A percentile compares a stretch with the other conserved stretches of the same genome.
Evolutionary conservation across 2,329 filamentous ascomycete species (phyloP).

Genomic region (Aspergillus jensenii): DNA sequence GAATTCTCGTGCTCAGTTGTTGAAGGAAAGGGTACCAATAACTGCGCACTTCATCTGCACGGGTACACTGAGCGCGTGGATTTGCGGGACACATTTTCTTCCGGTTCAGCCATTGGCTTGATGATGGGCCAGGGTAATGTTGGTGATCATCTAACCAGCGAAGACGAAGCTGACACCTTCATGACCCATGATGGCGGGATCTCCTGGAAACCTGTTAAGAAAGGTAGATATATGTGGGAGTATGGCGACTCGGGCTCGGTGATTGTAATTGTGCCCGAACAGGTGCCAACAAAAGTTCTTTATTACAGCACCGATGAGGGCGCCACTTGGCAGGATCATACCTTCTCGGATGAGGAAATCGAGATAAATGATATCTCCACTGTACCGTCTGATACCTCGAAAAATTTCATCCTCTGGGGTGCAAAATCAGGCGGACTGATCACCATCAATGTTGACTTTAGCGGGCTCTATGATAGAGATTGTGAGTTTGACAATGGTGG

Average conservation of each 20-base stretch:
- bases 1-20: constrained; percentile 65
- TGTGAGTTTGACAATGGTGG: constrained; percentile 68
- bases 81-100: constrained; percentile 81
- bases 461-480: constrained; percentile 67
- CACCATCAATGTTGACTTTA: constrained; percentile 86
- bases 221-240: constrained; percentile 88
- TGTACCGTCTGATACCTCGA: constrained; percentile 81
- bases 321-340: constrained; percentile 70
- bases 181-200: constrained; percentile 90
- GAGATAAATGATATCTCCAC: constrained; percentile 80
- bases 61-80: constrained; percentile 90
- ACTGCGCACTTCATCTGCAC: constrained; percentile 88
- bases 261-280: constrained; percentile 78
- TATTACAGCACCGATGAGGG: constrained; percentile 83
- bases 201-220: constrained; percentile 80
- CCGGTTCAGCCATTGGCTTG: constrained; percentile 80
- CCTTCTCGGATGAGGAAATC: constrained; percentile 71
- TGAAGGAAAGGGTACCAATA: constrained; percentile 53
- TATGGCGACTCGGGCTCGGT: constrained; percentile 95
- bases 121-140: constrained; percentile 94
- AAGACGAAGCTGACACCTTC: constrained; percentile 80
- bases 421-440: constrained; percentile 56
- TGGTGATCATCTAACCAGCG: constrained; percentile 65
- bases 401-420: constrained; percentile 91
- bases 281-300: constrained; percentile 64